Percentiles rank a stretch among this genome's conserved stretches.
phyloP scores from a whole-genome alignment of 2,329 filamentous ascomycete species.

The Cryphonectria parasitica region DNA sequence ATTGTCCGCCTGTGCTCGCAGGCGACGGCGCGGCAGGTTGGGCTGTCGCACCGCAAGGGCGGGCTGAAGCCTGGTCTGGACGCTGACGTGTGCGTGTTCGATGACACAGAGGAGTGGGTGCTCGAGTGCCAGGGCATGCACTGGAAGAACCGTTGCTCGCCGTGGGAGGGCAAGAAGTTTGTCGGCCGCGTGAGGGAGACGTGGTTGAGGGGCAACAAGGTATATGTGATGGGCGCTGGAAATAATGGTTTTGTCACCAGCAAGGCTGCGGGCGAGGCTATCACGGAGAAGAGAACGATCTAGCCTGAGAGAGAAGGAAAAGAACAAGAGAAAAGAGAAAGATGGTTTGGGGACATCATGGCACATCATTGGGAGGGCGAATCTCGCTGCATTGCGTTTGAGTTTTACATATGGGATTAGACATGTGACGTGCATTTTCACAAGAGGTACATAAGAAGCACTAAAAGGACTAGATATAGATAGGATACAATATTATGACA shows the following conservation, averaged over 20 bases:
- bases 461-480: background rate
- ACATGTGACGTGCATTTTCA: background rate
- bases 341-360: background rate
- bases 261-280: slow-evolving; percentile 55
- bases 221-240: slow-evolving; percentile 69
- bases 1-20: slow-evolving; percentile 84
- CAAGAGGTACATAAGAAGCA: background rate
- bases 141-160: slow-evolving; percentile 91
- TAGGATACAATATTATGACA: background rate
- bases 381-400: slow-evolving; percentile 17
- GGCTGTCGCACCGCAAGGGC: slow-evolving; percentile 81
- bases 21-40: slow-evolving; percentile 88
- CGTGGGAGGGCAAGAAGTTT: slow-evolving; percentile 82
- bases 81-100: slow-evolving; percentile 90
- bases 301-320: slow-evolving; percentile 30
- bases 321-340: background rate
- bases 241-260: slow-evolving; percentile 55
- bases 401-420: background rate
- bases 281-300: slow-evolving; percentile 61
- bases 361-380: slow-evolving; percentile 8
- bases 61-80: slow-evolving; percentile 80
- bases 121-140: slow-evolving; percentile 80
- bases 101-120: slow-evolving; percentile 78
- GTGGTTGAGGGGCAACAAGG: slow-evolving; percentile 75
- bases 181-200: slow-evolving; percentile 81